Conservation (phyloP, 352 stramenopile species). For the Globisporangium okanoganense region DNA sequence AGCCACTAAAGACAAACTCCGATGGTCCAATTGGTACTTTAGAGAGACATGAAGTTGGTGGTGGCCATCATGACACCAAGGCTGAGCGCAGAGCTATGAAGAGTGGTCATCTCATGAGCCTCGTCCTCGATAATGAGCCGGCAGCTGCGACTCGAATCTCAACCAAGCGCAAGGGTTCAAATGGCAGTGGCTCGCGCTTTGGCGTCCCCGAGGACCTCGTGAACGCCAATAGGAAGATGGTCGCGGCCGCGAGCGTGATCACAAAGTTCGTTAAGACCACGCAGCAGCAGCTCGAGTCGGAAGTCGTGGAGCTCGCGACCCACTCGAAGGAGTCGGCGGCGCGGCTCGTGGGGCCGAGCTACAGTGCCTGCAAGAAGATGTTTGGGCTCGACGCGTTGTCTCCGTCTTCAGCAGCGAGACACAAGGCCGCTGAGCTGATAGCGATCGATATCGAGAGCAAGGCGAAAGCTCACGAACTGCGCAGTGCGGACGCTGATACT, state of each 20-base stretch:
- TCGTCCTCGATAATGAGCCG: neutral
- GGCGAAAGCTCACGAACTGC: neutral
- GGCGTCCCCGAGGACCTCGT: slow-evolving; percentile 16
- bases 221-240: slow-evolving; percentile 25
- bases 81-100: neutral
- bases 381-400: slow-evolving; percentile 13
- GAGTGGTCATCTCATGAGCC: neutral
- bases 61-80: neutral
- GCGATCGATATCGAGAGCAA: neutral
- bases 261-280: slow-evolving; percentile 37
- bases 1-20: neutral
- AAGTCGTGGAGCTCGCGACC: slow-evolving; percentile 27
- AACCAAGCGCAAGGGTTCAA: slow-evolving; percentile 7
- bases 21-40: neutral
- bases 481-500: neutral
- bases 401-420: neutral
- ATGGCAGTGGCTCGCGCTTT: slow-evolving; percentile 9
- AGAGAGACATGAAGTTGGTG: no score
- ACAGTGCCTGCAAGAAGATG: slow-evolving; percentile 30
- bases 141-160: no score
- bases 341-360: slow-evolving; percentile 29
- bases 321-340: slow-evolving; percentile 40
- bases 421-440: neutral
- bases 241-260: slow-evolving; percentile 28
- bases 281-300: slow-evolving; percentile 32